Evolutionary conservation across 2,329 filamentous ascomycete genomes (phyloP), one percentile per base, ranked within the genome.

Genomic region (Apiospora arundinis): DNA sequence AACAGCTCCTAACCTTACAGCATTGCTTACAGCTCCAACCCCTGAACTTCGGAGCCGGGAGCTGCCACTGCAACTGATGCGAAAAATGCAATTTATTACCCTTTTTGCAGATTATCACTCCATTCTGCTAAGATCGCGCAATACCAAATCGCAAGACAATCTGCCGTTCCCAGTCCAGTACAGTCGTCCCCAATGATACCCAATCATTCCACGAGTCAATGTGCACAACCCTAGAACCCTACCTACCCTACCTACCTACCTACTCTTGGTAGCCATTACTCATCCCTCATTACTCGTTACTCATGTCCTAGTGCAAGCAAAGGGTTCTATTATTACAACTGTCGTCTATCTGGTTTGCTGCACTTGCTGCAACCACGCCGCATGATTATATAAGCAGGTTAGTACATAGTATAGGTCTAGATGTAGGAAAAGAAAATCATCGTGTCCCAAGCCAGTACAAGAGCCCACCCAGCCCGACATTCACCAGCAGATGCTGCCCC

Each of bases 401-500:
- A 3, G 18, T 63, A 23, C 1, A 16, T 32, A 32, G 42, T 45
- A 45, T 18, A 16, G 16, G 11, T 44, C 5, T 44, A 12, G 42
- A n/a, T 44, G 14, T 7, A 40, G 5, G 14, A 12, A 18, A 56
- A 14, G 18, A 56, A 16, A 71, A 69, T 63, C 56, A 63, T n/a
- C 56, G 32, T 1, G 32, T 40, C 28, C 85, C 87, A 18, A 91
- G 71, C 84, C 85, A 88, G 77, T 88, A 91, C 66, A 93, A 75
- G 48, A 89, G 69, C 42, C 90, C 86, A 0, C 90, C 91, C 60
- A 92, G 75, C 6, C 88, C 84, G 45, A 95, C 76, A 80, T 95
- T 95, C 60, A 95, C 85, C 48, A 88, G 79, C 73, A 95, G 80
- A 88, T 99, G 95, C 84, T 95, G 94, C 9, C 90, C 93, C 65